These are phyloP conservation scores for Ruellia speciosa DNA, from an alignment of 305 asterid genomes.

Conservation along the genomic window DNA sequence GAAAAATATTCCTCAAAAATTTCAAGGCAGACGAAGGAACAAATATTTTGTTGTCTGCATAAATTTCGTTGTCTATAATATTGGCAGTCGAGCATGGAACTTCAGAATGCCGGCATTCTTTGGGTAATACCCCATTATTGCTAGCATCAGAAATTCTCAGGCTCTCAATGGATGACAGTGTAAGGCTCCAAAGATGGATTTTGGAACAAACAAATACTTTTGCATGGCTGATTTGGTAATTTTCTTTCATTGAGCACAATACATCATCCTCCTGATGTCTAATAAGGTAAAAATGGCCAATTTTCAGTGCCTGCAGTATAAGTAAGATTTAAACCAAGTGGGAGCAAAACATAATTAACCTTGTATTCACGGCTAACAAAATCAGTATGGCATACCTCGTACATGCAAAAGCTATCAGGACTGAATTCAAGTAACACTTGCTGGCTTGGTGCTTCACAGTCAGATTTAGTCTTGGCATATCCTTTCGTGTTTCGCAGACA, in stretches of 20 bases:
- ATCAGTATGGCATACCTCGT: conserved; percentile 42
- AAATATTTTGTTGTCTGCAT: conserved; percentile 42
- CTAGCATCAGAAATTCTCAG: conserved; percentile 34
- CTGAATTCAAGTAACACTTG: conserved; percentile 56
- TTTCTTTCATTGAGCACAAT: conserved; percentile 32
- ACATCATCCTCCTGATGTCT: conserved; percentile 41
- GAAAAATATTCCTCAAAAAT: conserved; percentile 35
- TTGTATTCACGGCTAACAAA: conserved; percentile 12
- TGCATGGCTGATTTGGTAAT: conserved; percentile 24
- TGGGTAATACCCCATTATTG: conserved; percentile 25
- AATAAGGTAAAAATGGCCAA: conserved; percentile 56
- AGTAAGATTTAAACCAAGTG: conserved; percentile 15
- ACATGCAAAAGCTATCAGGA: conserved; percentile 41
- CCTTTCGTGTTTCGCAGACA: conserved; percentile 35
- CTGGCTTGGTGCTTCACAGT: conserved; percentile 36
- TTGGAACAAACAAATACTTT: conserved; percentile 38
- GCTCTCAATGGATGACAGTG: conserved; percentile 39
- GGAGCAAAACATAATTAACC: conserved; percentile 11
- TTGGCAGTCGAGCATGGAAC: conserved; percentile 24
- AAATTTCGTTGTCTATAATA: conserved; percentile 22
- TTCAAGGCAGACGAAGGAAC: conserved; percentile 39
- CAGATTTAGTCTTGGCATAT: conserved; percentile 28
- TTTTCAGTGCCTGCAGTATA: conserved; percentile 55
- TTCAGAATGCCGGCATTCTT: conserved; percentile 26
- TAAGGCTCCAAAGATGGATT: conserved; percentile 44